Evolutionary conservation across 345 rosid species (phyloP).

Genomic region (Sonneratia alba): DNA sequence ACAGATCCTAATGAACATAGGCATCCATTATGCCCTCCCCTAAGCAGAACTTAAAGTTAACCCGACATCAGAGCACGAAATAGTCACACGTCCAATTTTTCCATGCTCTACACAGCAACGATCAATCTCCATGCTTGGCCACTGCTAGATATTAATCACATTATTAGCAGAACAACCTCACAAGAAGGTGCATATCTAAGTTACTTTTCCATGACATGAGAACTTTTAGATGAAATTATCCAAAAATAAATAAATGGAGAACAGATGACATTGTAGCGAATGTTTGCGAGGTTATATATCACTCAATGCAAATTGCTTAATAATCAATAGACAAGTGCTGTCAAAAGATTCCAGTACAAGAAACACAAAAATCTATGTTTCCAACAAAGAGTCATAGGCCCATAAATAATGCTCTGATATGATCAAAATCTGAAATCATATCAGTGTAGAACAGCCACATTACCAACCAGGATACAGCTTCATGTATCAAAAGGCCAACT

Average conservation of each 20-base stretch:
- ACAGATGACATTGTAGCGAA: no score
- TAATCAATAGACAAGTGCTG: background rate
- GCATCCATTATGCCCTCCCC: background rate
- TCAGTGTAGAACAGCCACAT: no score
- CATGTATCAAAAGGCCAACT: no score
- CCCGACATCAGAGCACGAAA: no score
- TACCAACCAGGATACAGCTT: no score
- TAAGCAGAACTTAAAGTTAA: background rate
- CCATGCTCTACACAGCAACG: background rate
- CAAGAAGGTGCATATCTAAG: no score
- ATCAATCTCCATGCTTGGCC: no score
- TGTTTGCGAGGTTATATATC: background rate
- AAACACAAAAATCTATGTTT: background rate
- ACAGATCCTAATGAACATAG: background rate
- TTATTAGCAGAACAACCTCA: no score
- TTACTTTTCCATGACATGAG: no score
- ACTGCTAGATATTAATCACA: no score
- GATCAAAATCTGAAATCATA: background rate
- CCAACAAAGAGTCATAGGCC: background rate
- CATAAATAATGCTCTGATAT: background rate
- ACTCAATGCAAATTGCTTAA: background rate
- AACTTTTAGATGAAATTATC: no score
- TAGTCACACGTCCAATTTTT: background rate
- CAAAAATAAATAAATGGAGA: no score
- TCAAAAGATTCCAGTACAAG: background rate